phyloP scores from a whole-genome alignment of 139 green algal genomes.

The Coelastrella sp. region DNA sequence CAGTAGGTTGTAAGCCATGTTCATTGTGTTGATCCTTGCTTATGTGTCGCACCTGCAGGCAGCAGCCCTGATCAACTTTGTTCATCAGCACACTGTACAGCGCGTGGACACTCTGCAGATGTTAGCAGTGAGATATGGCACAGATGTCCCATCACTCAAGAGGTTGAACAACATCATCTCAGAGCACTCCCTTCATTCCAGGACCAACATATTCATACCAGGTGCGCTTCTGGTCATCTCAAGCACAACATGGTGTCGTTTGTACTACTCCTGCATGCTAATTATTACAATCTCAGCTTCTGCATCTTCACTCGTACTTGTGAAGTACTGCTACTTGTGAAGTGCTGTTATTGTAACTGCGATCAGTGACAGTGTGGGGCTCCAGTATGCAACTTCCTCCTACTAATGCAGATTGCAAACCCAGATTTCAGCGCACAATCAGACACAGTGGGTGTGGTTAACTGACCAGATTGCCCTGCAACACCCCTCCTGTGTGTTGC shows the following conservation, averaged over 20 bases:
- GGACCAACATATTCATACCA: constrained; percentile 57
- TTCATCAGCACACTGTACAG: constrained; percentile 38
- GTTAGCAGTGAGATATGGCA: constrained; percentile 62
- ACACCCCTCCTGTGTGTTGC: too few relatives aligned
- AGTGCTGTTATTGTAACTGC: not conserved
- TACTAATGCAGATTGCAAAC: too few relatives aligned
- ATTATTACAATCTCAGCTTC: not conserved
- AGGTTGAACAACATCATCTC: constrained; percentile 63
- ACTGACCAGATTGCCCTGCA: too few relatives aligned
- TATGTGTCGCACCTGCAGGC: constrained; percentile 31
- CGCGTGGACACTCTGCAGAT: constrained; percentile 47
- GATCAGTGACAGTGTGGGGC: not conserved
- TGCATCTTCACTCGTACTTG: not conserved
- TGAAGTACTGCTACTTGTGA: too few relatives aligned
- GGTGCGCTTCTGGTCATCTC: too few relatives aligned
- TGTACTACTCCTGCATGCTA: not conserved
- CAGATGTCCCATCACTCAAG: constrained; percentile 46
- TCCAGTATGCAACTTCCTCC: too few relatives aligned
- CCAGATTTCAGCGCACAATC: too few relatives aligned
- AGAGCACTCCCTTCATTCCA: constrained; percentile 55
- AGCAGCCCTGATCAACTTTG: constrained; percentile 48
- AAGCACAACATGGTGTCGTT: too few relatives aligned
- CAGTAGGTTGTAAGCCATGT: not conserved
- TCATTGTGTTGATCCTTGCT: not conserved
- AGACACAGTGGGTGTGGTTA: too few relatives aligned